A percentile compares a stretch with the other conserved stretches of the same genome.
Conservation (phyloP, 169 alveolate genomes). For the Plasmodium vinckei region DNA sequence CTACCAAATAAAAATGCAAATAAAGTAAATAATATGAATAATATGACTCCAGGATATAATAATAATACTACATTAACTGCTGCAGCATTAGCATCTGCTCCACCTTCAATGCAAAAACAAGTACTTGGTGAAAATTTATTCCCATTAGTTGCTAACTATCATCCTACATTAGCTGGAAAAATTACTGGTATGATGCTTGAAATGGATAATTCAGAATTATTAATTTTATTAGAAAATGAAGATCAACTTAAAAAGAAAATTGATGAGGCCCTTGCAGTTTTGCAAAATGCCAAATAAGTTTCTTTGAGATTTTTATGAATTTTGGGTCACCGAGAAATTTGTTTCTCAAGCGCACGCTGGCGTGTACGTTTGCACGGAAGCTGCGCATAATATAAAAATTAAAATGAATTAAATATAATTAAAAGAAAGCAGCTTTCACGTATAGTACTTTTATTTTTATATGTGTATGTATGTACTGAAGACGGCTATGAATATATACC, state of each 20-base stretch:
- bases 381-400: too few relatives aligned
- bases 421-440: too few relatives aligned
- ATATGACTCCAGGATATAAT: conserved; percentile 65
- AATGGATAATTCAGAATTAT: conserved; percentile 95
- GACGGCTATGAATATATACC: too few relatives aligned
- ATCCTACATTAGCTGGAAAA: conserved; percentile 95
- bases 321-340: too few relatives aligned
- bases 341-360: too few relatives aligned
- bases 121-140: conserved; percentile 94
- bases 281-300: conserved; percentile 85
- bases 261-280: conserved; percentile 93
- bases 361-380: too few relatives aligned
- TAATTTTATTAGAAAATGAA: conserved; percentile 91
- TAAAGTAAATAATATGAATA: conserved; percentile 45
- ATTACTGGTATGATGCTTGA: conserved; percentile 97
- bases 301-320: too few relatives aligned
- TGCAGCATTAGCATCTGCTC: conserved; percentile 89
- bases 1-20: conserved; percentile 64
- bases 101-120: conserved; percentile 94
- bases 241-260: conserved; percentile 92
- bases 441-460: too few relatives aligned
- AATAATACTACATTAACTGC: conserved; percentile 83
- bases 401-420: too few relatives aligned
- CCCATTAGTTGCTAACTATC: conserved; percentile 92
- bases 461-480: too few relatives aligned